Evolutionary conservation across 306 rosid species (phyloP), one percentile per base, ranked within the genome.

Genomic region (Betula pendula): DNA sequence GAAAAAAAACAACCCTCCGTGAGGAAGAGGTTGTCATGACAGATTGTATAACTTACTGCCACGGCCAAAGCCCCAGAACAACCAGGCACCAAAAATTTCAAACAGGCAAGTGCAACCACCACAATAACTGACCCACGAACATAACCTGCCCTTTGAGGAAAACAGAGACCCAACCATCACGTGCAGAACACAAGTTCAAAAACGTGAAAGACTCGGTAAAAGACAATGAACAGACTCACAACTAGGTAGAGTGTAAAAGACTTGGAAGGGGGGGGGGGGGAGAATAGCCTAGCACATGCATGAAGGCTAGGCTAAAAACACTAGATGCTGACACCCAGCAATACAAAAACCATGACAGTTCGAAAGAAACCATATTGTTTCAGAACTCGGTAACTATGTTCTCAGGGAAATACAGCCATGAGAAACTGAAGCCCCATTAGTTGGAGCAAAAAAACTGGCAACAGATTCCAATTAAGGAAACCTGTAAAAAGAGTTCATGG

Each of bases 51-150:
- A 88, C 80, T 62, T 17, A 84, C 96, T 88, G 93, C 89, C 96
- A 87, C 59, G 75, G 88, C 99, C 98, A 81, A 91, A 86, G 74
- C 91, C 91, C 92, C 80, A 20, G 27, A 53, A 76, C 79, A 29
- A 83, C 70, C 79, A 83, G 92, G 89, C 97, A 74, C 80, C 97
- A 84, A 42, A 38, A 78, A 68, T 70, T 68, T 77, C 73, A 75
- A 87, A 89, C 96, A 80, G 82, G 68, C 75, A 82, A 81, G 83
- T 78, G 84, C 86, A 89, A 88, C 88, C 75, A 22, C n/a, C 75
- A 71, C 60, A 74, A 52, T 31, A 3, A 76, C 80, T 56, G 25
- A 74, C 40, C 24, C 44, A 53, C 20, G 73, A 84, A 79, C 87
- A 71, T 73, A 35, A 79, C 80, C 85, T 72, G 51, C 91, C 96